phyloP scores from a whole-genome alignment of 2,329 filamentous ascomycete species.

The Neofusicoccum laricinum region DNA sequence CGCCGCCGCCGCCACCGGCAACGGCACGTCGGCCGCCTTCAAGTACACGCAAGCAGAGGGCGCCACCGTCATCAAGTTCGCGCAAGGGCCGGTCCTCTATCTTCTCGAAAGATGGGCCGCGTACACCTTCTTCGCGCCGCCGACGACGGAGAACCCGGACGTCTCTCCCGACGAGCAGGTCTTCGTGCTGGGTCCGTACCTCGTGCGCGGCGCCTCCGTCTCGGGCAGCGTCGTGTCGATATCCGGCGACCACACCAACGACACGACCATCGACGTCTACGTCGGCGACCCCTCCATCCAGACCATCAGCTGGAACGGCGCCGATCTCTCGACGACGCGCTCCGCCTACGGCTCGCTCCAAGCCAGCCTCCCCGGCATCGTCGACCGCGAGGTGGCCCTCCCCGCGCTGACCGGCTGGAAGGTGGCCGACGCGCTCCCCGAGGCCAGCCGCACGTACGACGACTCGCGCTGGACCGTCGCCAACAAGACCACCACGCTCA shows the following conservation, averaged over 20 bases:
- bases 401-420: slow-evolving; percentile 47
- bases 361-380: neutral
- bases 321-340: slow-evolving; percentile 26
- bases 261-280: slow-evolving; percentile 38
- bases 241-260: slow-evolving; percentile 35
- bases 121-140: slow-evolving; percentile 40
- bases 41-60: slow-evolving; percentile 27
- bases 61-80: slow-evolving; percentile 34
- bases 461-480: slow-evolving; percentile 45
- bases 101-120: slow-evolving; percentile 37
- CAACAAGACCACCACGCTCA: slow-evolving; percentile 30
- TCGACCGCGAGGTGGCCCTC: slow-evolving; percentile 23
- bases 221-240: slow-evolving; percentile 27
- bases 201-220: slow-evolving; percentile 32
- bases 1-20: slow-evolving; percentile 43
- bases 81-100: slow-evolving; percentile 34
- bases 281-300: slow-evolving; percentile 24
- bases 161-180: slow-evolving; percentile 36
- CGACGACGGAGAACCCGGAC: slow-evolving; percentile 37
- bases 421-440: slow-evolving; percentile 49
- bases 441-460: slow-evolving; percentile 44
- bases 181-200: slow-evolving; percentile 41
- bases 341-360: slow-evolving; percentile 34
- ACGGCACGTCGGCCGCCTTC: slow-evolving; percentile 33
- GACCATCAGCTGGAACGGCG: slow-evolving; percentile 39